A percentile compares a stretch with the other conserved stretches of the same genome.
Conservation (phyloP, 1,284 basidiomycete species). For the Malassezia dermatis region DNA sequence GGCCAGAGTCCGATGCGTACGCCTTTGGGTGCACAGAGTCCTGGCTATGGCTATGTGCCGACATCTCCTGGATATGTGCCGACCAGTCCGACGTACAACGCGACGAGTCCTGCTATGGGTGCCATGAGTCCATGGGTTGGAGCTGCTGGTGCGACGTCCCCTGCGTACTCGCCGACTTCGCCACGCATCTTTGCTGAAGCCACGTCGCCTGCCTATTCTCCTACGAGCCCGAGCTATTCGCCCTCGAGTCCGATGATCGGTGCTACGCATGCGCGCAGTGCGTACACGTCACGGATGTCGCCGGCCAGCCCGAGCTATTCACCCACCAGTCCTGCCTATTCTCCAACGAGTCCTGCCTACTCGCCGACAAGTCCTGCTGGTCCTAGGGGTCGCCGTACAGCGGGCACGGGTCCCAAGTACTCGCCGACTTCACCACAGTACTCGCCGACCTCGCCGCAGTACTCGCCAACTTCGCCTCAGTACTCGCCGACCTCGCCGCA, state of each 20-base stretch:
- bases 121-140: conserved; percentile 49
- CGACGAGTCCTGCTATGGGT: conserved; percentile 51
- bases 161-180: conserved; percentile 54
- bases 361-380: conserved; percentile 39
- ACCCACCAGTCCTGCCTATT: conserved; percentile 20
- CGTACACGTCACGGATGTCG: conserved; percentile 51
- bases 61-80: conserved; percentile 39
- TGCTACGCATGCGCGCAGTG: conserved; percentile 42
- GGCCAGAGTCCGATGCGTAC: conserved; percentile 64
- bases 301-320: conserved; percentile 32
- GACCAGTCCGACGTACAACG: conserved; percentile 35
- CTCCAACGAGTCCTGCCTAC: conserved; percentile 44
- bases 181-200: conserved; percentile 54
- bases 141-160: conserved; percentile 52
- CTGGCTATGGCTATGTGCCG: conserved; percentile 44
- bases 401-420: conserved; percentile 28
- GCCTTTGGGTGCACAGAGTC: conserved; percentile 38
- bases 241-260: conserved; percentile 26
- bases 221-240: conserved; percentile 51
- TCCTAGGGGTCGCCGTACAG: conserved; percentile 50
- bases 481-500: conserved; percentile 47
- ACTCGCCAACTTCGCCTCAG: conserved; percentile 64
- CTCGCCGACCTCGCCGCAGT: conserved; percentile 32
- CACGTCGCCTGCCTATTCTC: conserved; percentile 50
- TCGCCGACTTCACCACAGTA: conserved; percentile 41